Evolutionary conservation across 2,329 filamentous ascomycete genomes (phyloP).

Genomic region (Shiraia bambusicola): DNA sequence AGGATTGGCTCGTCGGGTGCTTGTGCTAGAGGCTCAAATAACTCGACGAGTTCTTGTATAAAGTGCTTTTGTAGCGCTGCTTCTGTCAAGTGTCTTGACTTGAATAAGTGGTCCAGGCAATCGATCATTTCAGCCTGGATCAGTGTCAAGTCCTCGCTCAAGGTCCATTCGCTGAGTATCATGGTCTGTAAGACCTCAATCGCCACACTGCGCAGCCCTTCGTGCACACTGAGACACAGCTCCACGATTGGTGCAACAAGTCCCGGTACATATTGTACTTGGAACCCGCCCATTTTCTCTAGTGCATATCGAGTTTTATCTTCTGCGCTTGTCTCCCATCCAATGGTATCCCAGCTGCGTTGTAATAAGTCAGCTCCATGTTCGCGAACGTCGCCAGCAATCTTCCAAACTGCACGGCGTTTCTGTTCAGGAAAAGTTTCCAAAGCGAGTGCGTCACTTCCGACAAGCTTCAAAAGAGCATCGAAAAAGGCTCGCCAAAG

Average conservation of each 20-base stretch:
- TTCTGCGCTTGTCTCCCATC: slow-evolving; percentile 86
- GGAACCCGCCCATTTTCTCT: slow-evolving; percentile 87
- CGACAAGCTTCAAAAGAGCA: slow-evolving; percentile 83
- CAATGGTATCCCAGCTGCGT: slow-evolving; percentile 90
- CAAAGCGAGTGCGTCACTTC: slow-evolving; percentile 82
- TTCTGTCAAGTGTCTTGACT: slow-evolving; percentile 82
- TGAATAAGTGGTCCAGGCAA: slow-evolving; percentile 85
- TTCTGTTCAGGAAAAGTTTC: slow-evolving; percentile 98
- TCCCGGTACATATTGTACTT: slow-evolving; percentile 95
- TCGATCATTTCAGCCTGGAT: slow-evolving; percentile 98
- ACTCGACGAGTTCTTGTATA: slow-evolving; percentile 76
- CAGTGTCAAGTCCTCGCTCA: slow-evolving; percentile 87
- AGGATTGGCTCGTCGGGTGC: slow-evolving; percentile 73
- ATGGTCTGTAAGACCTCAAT: slow-evolving; percentile 94
- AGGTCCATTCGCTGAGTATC: slow-evolving; percentile 97
- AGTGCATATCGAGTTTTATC: slow-evolving; percentile 77
- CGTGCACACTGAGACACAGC: slow-evolving; percentile 91
- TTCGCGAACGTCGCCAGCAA: slow-evolving; percentile 93
- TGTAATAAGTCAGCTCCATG: slow-evolving; percentile 83
- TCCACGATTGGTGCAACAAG: slow-evolving; percentile 90
- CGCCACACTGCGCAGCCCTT: slow-evolving; percentile 83
- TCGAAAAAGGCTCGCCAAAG: slow-evolving; percentile 94
- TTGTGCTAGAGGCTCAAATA: slow-evolving; percentile 72
- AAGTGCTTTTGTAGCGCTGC: slow-evolving; percentile 91
- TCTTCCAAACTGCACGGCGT: slow-evolving; percentile 95